These are phyloP conservation scores for Pythium angustatum DNA, from an alignment of 352 stramenopile genomes.

Conservation along the genomic window DNA sequence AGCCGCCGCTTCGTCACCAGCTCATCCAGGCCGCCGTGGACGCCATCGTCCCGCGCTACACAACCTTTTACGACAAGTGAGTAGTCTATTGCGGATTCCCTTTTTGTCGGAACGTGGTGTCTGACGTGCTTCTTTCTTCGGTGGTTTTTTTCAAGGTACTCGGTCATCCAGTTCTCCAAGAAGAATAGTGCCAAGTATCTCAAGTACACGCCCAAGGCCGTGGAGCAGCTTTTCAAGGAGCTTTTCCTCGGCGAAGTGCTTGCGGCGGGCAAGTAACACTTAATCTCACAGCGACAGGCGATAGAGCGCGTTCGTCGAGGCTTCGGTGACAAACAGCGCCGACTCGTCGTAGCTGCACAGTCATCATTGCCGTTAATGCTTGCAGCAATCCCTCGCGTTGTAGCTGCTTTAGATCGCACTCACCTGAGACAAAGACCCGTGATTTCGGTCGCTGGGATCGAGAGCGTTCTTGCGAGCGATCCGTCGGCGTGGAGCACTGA, in stretches of 20 bases:
- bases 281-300: conserved; percentile 34
- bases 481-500: conserved; percentile 64
- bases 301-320: conserved; percentile 73
- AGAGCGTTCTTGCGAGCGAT: conserved; percentile 44
- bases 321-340: conserved; percentile 73
- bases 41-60: conserved; percentile 88
- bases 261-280: conserved; percentile 16
- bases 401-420: not conserved
- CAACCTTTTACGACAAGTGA: conserved; percentile 91
- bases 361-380: not conserved
- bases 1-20: conserved; percentile 80
- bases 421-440: conserved; percentile 77
- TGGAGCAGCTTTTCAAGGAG: conserved; percentile 79
- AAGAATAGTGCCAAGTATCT: conserved; percentile 90
- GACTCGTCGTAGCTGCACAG: conserved; percentile 46
- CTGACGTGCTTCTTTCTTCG: not conserved
- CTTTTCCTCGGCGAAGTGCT: conserved; percentile 69
- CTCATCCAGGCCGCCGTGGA: conserved; percentile 84
- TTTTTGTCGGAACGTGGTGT: too few species aligned
- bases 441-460: conserved; percentile 69
- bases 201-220: conserved; percentile 85
- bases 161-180: conserved; percentile 90
- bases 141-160: conserved; percentile 61
- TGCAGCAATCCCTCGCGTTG: not conserved
- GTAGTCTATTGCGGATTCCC: too few species aligned